Evolutionary conservation across 2,329 filamentous ascomycete genomes (phyloP).

Genomic region (Fusarium sacchari): DNA sequence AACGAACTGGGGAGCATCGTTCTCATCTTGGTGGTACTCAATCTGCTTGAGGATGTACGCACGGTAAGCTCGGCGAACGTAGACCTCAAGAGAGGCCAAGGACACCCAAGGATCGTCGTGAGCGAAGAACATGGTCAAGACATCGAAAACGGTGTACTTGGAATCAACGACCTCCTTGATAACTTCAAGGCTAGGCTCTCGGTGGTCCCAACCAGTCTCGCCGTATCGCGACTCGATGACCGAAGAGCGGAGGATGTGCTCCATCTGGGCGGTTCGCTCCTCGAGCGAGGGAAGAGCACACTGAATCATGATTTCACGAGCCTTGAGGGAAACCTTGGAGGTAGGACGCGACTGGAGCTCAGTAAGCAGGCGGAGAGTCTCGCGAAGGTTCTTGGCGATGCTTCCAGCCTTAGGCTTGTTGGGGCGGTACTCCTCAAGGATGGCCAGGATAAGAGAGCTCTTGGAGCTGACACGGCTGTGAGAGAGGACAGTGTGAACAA

Average conservation of each 20-base stretch:
- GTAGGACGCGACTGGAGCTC: constrained; percentile 82
- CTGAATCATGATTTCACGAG: constrained; percentile 96
- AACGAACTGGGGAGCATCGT: constrained; percentile 74
- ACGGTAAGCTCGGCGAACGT: constrained; percentile 95
- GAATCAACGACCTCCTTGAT: constrained; percentile 99
- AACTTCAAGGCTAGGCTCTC: constrained; percentile 87
- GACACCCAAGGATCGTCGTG: constrained; percentile 96
- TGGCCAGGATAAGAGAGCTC: constrained; percentile 91
- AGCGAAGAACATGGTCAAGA: constrained; percentile 92
- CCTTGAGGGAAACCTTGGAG: constrained; percentile 96
- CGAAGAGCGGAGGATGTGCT: constrained; percentile 95
- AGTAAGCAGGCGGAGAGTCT: constrained; percentile 83
- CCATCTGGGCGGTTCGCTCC: constrained; percentile 95
- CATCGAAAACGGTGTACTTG: constrained; percentile 98
- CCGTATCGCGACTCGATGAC: constrained; percentile 98
- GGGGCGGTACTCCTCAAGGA: constrained; percentile 92
- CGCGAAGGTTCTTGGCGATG: constrained; percentile 86
- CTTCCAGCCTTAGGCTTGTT: constrained; percentile 93
- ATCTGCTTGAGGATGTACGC: constrained; percentile 92
- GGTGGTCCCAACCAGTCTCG: constrained; percentile 95
- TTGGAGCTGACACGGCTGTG: constrained; percentile 93
- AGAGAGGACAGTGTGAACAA: constrained; percentile 90
- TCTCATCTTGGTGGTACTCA: constrained; percentile 86
- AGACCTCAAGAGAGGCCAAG: constrained; percentile 92
- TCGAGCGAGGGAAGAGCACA: constrained; percentile 95